Conservation (phyloP, 768 basidiomycete genomes). For the Leucocoprinus birnbaumii region DNA sequence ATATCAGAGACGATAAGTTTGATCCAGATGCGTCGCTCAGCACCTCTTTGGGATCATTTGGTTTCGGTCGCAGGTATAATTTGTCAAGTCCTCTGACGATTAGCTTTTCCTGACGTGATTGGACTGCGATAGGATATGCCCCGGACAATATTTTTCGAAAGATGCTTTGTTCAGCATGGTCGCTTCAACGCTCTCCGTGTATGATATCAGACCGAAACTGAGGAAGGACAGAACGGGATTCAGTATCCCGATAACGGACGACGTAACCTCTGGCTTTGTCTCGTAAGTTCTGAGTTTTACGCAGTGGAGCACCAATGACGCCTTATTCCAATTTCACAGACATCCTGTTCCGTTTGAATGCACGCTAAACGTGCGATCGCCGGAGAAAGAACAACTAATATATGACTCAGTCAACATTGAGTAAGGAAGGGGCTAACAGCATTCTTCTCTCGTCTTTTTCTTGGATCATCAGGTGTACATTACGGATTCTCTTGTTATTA, state of each 20-base stretch:
- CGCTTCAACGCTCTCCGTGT: constrained; percentile 18
- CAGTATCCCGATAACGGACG: not conserved
- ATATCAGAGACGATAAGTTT: constrained; percentile 20
- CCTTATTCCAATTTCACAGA: not conserved
- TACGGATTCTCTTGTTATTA: no score
- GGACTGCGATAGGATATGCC: constrained; percentile 26
- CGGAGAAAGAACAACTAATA: not conserved
- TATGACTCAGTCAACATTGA: not conserved
- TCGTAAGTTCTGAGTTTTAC: not conserved
- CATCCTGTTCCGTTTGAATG: constrained; percentile 3
- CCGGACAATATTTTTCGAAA: constrained; percentile 42
- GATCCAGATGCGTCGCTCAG: constrained; percentile 13
- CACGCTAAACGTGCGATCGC: not conserved
- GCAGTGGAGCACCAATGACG: not conserved
- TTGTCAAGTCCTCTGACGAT: not conserved
- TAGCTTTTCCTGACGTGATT: not conserved
- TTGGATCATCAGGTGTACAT: no score
- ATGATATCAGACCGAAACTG: constrained; percentile 3
- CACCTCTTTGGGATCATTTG: constrained; percentile 15
- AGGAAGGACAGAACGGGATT: constrained; percentile 9
- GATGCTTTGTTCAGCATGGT: constrained; percentile 29
- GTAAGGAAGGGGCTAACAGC: not conserved
- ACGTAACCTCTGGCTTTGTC: constrained; percentile 6
- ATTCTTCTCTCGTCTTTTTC: no score
- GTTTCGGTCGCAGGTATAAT: constrained; percentile 22